These are phyloP conservation scores for Cryptococcus sp. DNA, from an alignment of 1,284 basidiomycete genomes.

Conservation along the genomic window DNA sequence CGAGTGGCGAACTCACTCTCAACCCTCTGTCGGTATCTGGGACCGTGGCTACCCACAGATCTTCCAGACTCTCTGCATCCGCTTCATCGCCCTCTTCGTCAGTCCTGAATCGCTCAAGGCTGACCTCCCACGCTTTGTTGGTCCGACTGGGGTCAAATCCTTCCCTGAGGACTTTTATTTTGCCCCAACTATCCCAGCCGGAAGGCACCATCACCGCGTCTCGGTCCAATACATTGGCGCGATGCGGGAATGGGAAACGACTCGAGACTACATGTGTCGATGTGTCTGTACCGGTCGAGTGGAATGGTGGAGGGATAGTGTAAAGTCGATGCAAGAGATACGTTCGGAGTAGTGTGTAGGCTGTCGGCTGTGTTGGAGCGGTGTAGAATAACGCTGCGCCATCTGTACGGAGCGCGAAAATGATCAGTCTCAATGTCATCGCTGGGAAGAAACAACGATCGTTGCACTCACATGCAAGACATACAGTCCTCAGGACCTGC, in stretches of 20 bases:
- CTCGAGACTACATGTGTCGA: constrained; percentile 64
- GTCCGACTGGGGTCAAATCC: constrained; percentile 83
- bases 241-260: constrained; percentile 80
- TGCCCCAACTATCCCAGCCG: constrained; percentile 98
- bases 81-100: constrained; percentile 54
- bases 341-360: constrained; percentile 76
- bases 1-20: constrained; percentile 30
- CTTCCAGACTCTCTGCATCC: constrained; percentile 41
- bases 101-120: constrained; percentile 22
- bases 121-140: constrained; percentile 77
- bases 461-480: constrained; percentile 76
- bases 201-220: constrained; percentile 88
- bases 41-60: constrained; percentile 50
- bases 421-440: not conserved
- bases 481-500: constrained; percentile 88
- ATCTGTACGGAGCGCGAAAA: constrained; percentile 58
- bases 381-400: constrained; percentile 93
- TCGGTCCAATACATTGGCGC: constrained; percentile 87
- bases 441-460: too few relatives aligned
- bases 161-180: constrained; percentile 86
- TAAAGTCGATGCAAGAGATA: constrained; percentile 87
- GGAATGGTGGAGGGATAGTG: constrained; percentile 50
- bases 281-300: constrained; percentile 9
- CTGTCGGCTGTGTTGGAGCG: constrained; percentile 71
- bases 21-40: constrained; percentile 44